phyloP scores from a whole-genome alignment of 2,329 filamentous ascomycete species.

The Talaromyces sp. region DNA sequence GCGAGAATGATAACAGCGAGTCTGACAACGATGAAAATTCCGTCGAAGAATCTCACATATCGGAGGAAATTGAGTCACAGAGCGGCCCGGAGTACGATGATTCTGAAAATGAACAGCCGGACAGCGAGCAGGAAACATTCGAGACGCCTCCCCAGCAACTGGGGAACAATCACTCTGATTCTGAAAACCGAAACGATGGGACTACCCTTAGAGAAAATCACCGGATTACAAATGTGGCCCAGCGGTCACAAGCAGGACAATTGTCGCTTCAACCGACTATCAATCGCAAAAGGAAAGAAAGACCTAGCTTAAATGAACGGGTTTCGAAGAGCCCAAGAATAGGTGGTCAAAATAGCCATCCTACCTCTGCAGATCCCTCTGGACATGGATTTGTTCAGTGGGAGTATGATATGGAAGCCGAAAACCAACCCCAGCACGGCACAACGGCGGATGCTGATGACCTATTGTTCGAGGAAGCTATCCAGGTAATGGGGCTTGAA shows the following conservation, averaged over 20 bases:
- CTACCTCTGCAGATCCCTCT: neutral
- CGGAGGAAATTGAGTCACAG: neutral
- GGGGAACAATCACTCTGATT: neutral
- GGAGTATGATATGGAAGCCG: neutral
- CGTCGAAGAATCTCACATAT: neutral
- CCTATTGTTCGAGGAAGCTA: constrained; percentile 2
- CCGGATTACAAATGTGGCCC: neutral
- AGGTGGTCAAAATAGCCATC: neutral
- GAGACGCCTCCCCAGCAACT: neutral
- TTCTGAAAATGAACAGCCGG: constrained; percentile 5
- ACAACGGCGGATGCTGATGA: neutral
- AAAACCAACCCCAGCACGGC: neutral
- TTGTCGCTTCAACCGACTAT: neutral
- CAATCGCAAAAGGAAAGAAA: neutral
- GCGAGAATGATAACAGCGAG: neutral
- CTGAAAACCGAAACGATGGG: neutral
- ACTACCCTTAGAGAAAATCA: neutral
- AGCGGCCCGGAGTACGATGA: neutral
- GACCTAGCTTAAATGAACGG: neutral
- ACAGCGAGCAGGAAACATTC: neutral
- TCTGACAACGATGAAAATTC: neutral
- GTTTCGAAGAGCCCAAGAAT: neutral
- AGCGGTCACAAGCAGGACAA: neutral
- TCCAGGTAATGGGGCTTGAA: constrained; percentile 1
- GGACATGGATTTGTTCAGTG: constrained; percentile 1